Evolutionary conservation across 208 protist genomes (phyloP), one percentile per base, ranked within the genome.

Genomic region (Leishmania major): DNA sequence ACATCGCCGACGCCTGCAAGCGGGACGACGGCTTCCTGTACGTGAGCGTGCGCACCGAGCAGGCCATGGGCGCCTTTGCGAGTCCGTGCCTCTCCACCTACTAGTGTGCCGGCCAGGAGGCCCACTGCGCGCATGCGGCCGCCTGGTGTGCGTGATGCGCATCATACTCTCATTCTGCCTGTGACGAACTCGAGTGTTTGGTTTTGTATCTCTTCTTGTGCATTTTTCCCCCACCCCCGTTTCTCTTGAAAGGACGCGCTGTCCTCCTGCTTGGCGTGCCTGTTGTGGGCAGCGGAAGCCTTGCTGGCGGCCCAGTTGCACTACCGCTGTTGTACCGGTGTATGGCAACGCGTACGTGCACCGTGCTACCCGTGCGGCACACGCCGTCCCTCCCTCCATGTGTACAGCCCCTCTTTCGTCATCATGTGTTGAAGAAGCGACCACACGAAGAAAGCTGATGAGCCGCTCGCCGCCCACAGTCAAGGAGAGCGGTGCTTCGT

Each of bases 1-100:
- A 80, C 71, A 55, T 85, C 67, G 75, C 69, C 69, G 76, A 73
- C 69, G 69, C 69, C 69, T 73, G 69, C 43, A 73, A 73, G 69
- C 35, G 40, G 5, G 69, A 11, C 59, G 82, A 85, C 62, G 77
- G 77, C 76, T 85, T 74, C 76, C 82, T 85, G 19, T 72, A 81
- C 73, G 73, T 85, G 31, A 37, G 51, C 31, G 78, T 75, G 60
- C 60, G 70, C 37, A 59, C 53, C 40, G 82, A 73, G 69, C 69
- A 31, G 25, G 22, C 25, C 69, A 73, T 73, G 69, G 69, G 69
- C 17, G 40, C 0, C 0, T 6, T 0, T 0, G 35, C 69, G 5
- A 17, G 8, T 3, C 15, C 0, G 7, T 73, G 69, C 69, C 53
- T 28, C 69, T 31, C 69, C 22, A 31, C 35, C 43, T 7, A 73